phyloP scores from a whole-genome alignment of 306 rosid genomes.

The Casuarina cunninghamiana region DNA sequence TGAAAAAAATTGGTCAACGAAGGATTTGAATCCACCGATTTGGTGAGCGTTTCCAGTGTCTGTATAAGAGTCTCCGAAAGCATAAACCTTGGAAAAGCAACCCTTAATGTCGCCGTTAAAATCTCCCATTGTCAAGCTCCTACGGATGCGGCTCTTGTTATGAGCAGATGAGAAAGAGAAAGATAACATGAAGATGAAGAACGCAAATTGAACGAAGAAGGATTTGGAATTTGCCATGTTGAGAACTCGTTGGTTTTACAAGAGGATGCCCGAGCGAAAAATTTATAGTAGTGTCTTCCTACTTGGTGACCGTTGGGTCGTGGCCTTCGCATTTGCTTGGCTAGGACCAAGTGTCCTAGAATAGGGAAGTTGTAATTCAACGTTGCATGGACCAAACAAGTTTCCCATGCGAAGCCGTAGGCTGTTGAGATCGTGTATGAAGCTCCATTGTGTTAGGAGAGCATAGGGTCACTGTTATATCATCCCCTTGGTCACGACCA shows the following conservation, averaged over 20 bases:
- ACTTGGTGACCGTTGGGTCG: background rate
- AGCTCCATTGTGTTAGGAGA: constrained; percentile 15
- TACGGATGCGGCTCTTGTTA: background rate
- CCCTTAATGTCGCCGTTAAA: background rate
- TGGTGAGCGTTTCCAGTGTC: constrained; percentile 26
- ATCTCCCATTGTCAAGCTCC: too few species aligned
- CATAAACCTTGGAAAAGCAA: constrained; percentile 26
- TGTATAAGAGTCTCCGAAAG: constrained; percentile 21
- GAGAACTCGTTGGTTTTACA: background rate
- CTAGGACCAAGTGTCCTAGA: too few species aligned
- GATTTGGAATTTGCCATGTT: constrained; percentile 17
- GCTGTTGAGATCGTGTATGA: background rate
- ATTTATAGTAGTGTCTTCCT: background rate
- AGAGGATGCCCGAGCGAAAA: background rate
- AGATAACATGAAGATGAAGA: constrained; percentile 6
- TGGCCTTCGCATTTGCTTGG: too few species aligned
- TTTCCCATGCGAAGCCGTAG: too few species aligned
- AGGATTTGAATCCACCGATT: constrained; percentile 12
- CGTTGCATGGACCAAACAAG: too few species aligned
- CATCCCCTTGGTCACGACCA: too few species aligned
- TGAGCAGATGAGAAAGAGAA: constrained; percentile 13
- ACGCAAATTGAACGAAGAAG: constrained; percentile 5
- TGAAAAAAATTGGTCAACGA: background rate
- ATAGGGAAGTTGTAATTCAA: too few species aligned
- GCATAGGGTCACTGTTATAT: background rate